These are phyloP conservation scores for Saccharomyces jurei DNA, from an alignment of 805 yeast genomes.

Conservation along the genomic window DNA sequence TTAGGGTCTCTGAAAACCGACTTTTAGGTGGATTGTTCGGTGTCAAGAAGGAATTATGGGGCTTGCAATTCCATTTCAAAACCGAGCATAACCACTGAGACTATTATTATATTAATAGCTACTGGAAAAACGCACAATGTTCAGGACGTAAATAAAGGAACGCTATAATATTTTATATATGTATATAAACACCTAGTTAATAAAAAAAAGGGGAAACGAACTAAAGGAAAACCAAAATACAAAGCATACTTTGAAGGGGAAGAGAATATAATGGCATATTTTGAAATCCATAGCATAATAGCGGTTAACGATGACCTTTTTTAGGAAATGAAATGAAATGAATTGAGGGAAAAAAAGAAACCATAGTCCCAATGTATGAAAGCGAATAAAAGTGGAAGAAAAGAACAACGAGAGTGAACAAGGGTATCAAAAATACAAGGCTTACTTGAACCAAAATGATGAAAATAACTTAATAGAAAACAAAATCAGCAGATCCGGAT, in stretches of 20 bases:
- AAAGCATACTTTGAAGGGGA: background rate
- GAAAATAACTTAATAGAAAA: slow-evolving; percentile 31
- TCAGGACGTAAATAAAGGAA: background rate
- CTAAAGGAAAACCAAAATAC: background rate
- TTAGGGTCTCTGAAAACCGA: slow-evolving; percentile 23
- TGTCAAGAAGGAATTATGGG: slow-evolving; percentile 27
- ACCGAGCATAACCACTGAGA: slow-evolving; percentile 8
- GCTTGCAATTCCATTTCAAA: slow-evolving; percentile 32
- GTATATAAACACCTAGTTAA: background rate
- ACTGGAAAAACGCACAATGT: background rate
- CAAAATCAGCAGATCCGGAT: slow-evolving; percentile 48
- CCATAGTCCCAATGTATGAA: background rate
- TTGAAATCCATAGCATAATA: background rate
- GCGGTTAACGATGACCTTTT: background rate
- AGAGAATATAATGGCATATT: background rate
- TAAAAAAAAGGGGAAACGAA: background rate
- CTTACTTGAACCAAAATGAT: background rate
- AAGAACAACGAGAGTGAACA: background rate
- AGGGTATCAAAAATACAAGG: background rate
- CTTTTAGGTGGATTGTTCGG: slow-evolving; percentile 28
- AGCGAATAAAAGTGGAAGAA: background rate
- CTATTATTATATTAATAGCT: background rate
- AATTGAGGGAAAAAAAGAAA: background rate
- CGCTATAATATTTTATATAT: background rate
- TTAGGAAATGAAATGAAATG: background rate